phyloP scores from a whole-genome alignment of 129 eudicot genomes.

The Ambrosia trifida region DNA sequence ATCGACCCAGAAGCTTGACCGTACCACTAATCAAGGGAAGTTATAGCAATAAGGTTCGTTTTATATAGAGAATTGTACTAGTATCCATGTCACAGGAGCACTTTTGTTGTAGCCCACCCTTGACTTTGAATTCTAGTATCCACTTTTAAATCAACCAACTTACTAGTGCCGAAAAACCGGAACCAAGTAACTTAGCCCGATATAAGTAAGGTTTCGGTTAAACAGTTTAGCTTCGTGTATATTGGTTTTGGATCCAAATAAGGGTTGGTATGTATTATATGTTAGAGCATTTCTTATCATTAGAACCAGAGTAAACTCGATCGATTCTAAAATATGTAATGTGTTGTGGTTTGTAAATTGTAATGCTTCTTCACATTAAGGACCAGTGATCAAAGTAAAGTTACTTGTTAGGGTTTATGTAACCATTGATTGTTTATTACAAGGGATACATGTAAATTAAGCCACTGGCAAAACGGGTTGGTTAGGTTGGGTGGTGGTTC shows the following conservation, averaged over 20 bases:
- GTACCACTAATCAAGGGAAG: background rate
- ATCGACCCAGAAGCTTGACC: background rate
- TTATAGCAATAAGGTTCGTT: slow-evolving; percentile 2
- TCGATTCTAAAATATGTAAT: too few relatives aligned
- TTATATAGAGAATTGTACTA: background rate
- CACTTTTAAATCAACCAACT: background rate
- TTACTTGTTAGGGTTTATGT: background rate
- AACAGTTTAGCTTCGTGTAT: background rate
- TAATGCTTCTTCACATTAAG: too few relatives aligned
- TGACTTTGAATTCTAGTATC: background rate
- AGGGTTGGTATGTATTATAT: background rate
- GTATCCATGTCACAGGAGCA: background rate
- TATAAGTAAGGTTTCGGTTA: background rate
- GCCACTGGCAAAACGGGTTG: too few relatives aligned
- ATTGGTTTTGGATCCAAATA: background rate
- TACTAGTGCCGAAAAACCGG: background rate
- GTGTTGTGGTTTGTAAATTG: too few relatives aligned
- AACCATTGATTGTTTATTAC: too few relatives aligned
- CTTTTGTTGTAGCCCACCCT: background rate
- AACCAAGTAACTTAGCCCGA: background rate
- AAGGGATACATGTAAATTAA: too few relatives aligned
- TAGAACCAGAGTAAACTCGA: background rate
- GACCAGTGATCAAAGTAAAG: background rate
- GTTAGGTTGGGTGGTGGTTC: too few relatives aligned
- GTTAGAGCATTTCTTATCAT: background rate